A percentile compares a stretch with the other conserved stretches of the same genome.
Evolutionary conservation across 2,329 filamentous ascomycete species (phyloP).

Genomic region (Fusarium globosum): DNA sequence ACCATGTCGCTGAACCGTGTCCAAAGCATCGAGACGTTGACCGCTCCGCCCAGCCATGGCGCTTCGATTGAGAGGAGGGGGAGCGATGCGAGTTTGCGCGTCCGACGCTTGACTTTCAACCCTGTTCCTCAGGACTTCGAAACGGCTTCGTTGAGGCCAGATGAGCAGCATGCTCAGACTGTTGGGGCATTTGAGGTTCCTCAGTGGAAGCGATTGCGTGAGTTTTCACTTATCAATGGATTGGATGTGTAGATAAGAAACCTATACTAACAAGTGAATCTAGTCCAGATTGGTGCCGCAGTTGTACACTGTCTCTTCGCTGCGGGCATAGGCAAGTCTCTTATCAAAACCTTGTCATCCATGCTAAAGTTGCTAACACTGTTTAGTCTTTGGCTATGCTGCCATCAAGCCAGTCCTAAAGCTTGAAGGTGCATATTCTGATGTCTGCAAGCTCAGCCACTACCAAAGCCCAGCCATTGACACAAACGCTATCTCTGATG

Average conservation of each 20-base stretch:
- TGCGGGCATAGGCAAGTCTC: constrained; percentile 66
- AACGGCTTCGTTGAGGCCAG: constrained; percentile 53
- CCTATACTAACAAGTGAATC: constrained; percentile 8
- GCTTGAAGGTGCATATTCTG: constrained; percentile 75
- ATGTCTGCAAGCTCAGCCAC: constrained; percentile 62
- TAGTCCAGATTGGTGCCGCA: constrained; percentile 47
- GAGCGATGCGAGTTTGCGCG: constrained; percentile 59
- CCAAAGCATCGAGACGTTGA: constrained; percentile 64
- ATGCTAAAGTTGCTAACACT: neutral
- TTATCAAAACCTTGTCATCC: neutral
- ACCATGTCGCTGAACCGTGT: constrained; percentile 65
- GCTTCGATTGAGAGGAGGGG: constrained; percentile 48
- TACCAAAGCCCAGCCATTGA: constrained; percentile 10
- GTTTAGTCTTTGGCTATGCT: constrained; percentile 80
- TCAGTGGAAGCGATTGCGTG: constrained; percentile 64
- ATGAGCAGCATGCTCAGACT: constrained; percentile 54
- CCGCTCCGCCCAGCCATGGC: constrained; percentile 41
- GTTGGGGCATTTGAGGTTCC: constrained; percentile 66
- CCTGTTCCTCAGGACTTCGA: constrained; percentile 65
- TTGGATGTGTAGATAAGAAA: neutral
- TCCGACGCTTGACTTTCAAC: constrained; percentile 65
- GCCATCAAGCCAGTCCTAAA: constrained; percentile 86
- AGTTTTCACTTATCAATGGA: constrained; percentile 37
- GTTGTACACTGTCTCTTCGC: constrained; percentile 72
- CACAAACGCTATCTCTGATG: constrained; percentile 29